phyloP scores from a whole-genome alignment of 225 moss, liverwort and hornwort species.

The Pseudisothecium myosuroides region DNA sequence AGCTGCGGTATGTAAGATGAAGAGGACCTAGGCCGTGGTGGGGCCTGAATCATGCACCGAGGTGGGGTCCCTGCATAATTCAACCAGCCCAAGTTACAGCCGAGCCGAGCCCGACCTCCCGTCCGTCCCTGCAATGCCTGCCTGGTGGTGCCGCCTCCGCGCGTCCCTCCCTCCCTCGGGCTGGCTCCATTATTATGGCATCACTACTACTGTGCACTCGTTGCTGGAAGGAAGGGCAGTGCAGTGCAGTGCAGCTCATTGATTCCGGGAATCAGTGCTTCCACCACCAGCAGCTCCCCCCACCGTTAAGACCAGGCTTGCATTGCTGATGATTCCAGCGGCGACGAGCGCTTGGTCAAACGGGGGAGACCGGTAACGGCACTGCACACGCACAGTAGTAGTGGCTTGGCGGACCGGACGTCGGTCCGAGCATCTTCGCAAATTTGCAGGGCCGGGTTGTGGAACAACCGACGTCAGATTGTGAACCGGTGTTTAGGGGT shows the following conservation, averaged over 20 bases:
- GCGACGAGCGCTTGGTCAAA: not conserved
- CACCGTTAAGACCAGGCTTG: too few species aligned
- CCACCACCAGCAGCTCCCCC: not conserved
- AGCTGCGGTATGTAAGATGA: not conserved
- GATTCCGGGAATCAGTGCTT: not conserved
- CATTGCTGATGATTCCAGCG: not conserved
- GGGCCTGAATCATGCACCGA: not conserved
- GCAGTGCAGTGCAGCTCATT: not conserved
- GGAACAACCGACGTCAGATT: not conserved
- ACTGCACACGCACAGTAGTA: not conserved
- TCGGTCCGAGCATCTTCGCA: not conserved
- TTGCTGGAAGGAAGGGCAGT: not conserved
- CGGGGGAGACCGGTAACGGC: not conserved
- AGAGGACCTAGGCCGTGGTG: not conserved
- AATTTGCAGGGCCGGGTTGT: not conserved
- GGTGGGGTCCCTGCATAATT: slow-evolving; percentile 19
- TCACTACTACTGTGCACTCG: not conserved
- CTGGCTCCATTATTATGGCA: not conserved
- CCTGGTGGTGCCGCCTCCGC: not conserved
- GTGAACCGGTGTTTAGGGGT: too few species aligned
- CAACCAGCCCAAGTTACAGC: not conserved
- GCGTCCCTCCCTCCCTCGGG: not conserved
- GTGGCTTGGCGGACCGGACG: not conserved
- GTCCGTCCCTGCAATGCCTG: not conserved
- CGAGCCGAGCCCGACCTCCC: not conserved